Evolutionary conservation across 345 rosid species (phyloP).

Genomic region (thale cress (Arabidopsis thaliana)): TAIR10.1 NC_003071.7:18605501-18606000

Average conservation of each 20-base stretch:
- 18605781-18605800: conserved; percentile 2
- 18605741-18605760: conserved; percentile 19
- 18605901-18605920: conserved; percentile 23
- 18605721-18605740: no score
- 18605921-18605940: conserved; percentile 16
- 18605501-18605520: no score
- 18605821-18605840: conserved; percentile 9
- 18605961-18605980: background rate
- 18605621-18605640: no score
- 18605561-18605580: no score
- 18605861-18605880: conserved; percentile 23
- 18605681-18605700: no score
- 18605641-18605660: no score
- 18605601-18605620: no score
- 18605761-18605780: conserved; percentile 31
- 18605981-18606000: background rate
- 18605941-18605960: conserved; percentile 42
- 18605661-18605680: no score
- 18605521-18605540: no score
- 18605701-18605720: no score
- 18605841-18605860: conserved; percentile 16
- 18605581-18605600: no score
- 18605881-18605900: conserved; percentile 38
- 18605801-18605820: background rate
- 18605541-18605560: no score